Base-by-base conservation (phyloP, 129 eudicot species). In the Oenanthe sinensis region DNA sequence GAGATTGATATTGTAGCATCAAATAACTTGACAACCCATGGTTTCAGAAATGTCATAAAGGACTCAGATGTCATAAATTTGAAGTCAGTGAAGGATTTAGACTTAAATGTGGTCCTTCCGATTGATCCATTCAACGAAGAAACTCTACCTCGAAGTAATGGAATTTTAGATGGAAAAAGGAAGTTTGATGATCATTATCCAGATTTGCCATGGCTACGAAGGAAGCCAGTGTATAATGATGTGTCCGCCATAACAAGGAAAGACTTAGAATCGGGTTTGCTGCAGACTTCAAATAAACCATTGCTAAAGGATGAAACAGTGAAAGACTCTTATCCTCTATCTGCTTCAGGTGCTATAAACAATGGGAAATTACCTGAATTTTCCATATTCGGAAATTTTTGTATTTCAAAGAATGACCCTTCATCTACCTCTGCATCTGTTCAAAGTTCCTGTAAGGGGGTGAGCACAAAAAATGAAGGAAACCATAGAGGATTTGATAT, bases 141-240 rank as follows among this genome's bases (percentile, higher is more conserved):
- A 76, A 30, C 45, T 68, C 37, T 75, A 48, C 70, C 19, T 44
- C 83, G 48, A 50, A 83, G 74, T 48, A 63, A 79, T 74, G 79
- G 26, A 69, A 28, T 67, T 54, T 52, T 63, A 42, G 83, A 89
- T 26, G 90, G 83, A 45, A 72, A 60, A 42, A 63, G 78, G 44
- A 77, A 68, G 79, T 65, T 69, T 82, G 86, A 84, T 74, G 85
- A 86, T 60, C 86, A 75, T 78, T 63, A 72, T 72, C 22, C 86
- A 4, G 83, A 54, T 42, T 81, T 87, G 78, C 93, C 97, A 15
- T 95, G 98, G 98, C 92, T 91, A 77, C 88, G 86, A 78, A 75
- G 75, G 20, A 90, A 85, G 79, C 85, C 89, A 12, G 28, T 80
- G 55, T 54, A 54, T 79, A 85, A 81, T 37, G 82, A 74, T 52